Conservation (phyloP, 345 rosid genomes). For the Eucalyptus microcorys region DNA sequence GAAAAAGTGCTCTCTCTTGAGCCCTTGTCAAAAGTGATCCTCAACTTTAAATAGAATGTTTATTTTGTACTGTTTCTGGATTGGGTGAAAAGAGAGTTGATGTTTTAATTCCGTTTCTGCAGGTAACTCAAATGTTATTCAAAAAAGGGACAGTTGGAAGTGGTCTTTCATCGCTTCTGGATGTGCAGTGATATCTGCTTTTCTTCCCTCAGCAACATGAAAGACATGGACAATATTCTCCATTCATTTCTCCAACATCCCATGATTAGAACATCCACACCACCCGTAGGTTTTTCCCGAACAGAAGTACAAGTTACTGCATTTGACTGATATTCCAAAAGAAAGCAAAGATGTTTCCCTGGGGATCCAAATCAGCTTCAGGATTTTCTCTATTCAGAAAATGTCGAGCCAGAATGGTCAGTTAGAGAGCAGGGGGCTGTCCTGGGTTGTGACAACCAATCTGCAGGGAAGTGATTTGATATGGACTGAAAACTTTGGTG, state of each 20-base stretch:
- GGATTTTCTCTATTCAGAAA: slow-evolving; percentile 34
- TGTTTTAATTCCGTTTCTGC: not conserved
- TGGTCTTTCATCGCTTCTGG: slow-evolving; percentile 14
- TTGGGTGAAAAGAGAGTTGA: not conserved
- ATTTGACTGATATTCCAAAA: slow-evolving; percentile 10
- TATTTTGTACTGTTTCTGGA: not conserved
- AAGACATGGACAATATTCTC: slow-evolving; percentile 18
- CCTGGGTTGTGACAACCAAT: slow-evolving; percentile 21
- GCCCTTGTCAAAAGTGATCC: not conserved
- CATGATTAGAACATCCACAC: slow-evolving; percentile 7
- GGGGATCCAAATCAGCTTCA: slow-evolving; percentile 45
- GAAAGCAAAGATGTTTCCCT: slow-evolving; percentile 32
- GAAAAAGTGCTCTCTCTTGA: not conserved
- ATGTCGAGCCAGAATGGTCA: slow-evolving; percentile 24
- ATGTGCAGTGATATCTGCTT: slow-evolving; percentile 10
- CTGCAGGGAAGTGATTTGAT: slow-evolving; percentile 43
- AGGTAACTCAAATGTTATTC: slow-evolving; percentile 22
- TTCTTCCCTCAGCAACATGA: slow-evolving; percentile 12
- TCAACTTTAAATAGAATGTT: not conserved
- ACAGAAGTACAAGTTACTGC: slow-evolving; percentile 19
- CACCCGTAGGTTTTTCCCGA: slow-evolving; percentile 6
- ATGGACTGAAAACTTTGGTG: slow-evolving; percentile 63
- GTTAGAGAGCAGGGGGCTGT: slow-evolving; percentile 26
- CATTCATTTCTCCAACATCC: slow-evolving; percentile 24
- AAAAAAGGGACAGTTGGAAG: slow-evolving; percentile 11